A percentile compares a stretch with the other conserved stretches of the same genome.
phyloP scores from a whole-genome alignment of 805 yeast species.

The Wickerhamiella azymoides region DNA sequence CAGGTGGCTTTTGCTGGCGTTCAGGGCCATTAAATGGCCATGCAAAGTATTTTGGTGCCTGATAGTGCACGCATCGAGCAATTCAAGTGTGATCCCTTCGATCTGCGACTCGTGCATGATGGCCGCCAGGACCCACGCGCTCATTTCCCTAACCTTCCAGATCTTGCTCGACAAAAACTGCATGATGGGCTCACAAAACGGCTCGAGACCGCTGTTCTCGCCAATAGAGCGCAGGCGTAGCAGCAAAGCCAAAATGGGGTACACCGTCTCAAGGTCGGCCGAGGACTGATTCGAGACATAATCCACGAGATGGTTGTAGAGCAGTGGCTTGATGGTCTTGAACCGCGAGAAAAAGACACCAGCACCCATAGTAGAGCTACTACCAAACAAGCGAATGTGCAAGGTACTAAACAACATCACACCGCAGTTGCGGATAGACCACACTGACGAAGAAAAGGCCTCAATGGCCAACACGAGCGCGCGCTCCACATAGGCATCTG shows the following conservation, averaged over 20 bases:
- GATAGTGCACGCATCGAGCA: conserved; percentile 17
- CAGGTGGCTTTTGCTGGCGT: neutral
- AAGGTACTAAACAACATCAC: conserved; percentile 83
- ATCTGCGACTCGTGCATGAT: conserved; percentile 24
- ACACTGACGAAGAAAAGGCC: conserved; percentile 49
- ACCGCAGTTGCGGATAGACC: conserved; percentile 88
- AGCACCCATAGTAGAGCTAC: conserved; percentile 31
- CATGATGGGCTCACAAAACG: conserved; percentile 37
- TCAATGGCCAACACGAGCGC: conserved; percentile 48
- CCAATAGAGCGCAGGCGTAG: conserved; percentile 52
- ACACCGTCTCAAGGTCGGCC: conserved; percentile 37
- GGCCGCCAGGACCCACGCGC: conserved; percentile 55
- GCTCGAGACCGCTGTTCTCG: conserved; percentile 37
- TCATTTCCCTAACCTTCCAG: conserved; percentile 85
- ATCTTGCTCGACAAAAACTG: conserved; percentile 36
- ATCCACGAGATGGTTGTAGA: conserved; percentile 25
- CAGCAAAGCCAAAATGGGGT: conserved; percentile 62
- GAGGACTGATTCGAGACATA: conserved; percentile 22
- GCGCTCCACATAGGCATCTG: conserved; percentile 38
- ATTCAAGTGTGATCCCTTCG: conserved; percentile 20
- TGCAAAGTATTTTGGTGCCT: conserved; percentile 8
- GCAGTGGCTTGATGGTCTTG: conserved; percentile 35
- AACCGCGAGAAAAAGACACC: conserved; percentile 58
- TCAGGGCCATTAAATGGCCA: conserved; percentile 8
- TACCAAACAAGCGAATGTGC: conserved; percentile 66